Base-by-base conservation (phyloP, 768 basidiomycete species). In the Lactarius indigo region DNA sequence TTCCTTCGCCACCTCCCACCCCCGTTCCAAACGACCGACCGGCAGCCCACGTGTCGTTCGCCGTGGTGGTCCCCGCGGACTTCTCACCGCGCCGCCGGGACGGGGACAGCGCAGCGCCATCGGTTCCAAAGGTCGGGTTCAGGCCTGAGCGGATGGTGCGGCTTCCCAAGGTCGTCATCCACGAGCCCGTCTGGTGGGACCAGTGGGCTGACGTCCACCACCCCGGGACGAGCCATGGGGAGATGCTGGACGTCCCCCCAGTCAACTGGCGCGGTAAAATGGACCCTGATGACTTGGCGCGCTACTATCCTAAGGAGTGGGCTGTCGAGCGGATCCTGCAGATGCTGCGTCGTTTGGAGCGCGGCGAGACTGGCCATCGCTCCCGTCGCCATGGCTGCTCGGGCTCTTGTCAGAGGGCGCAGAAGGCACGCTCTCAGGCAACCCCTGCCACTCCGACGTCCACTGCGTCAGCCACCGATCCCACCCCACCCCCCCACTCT, bases 111-210 rank as follows among this genome's bases (percentile, higher is more conserved):
- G 2, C 50, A 26, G 50, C 26, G 3, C 47, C 10, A 5, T 26
- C 50, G 26, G 26, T 12, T 6, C 23, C 50, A 13, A 28, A 5
- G 26, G 13, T 23, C 23, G 44, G 44, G 4, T 52, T 52, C 26
- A 52, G 50, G 50, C 50, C 50, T 52, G 23, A 52, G 50, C 50
- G 23, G 23, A 26, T 52, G 50, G 18, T 41, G 20, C 30, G 15
- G 7, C 33, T 37, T 20, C 65, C 60, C 15, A 30, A 31, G 20
- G 54, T 63, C 18, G 5, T 62, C 5, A 17, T 63, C 15, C 57
- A 64, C 37, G 50, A 31, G 20, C 64, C 64, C 8, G 15, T 20
- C 47, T 30, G 18, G 37, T 64, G 64, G 64, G 64, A 64, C 37
- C 1, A 30, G 0, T 54, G 58, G 64, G 54, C 35, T 12, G 64